Evolutionary conservation across 257 asterid genomes (phyloP).

Genomic region (Nicotiana obtusifolia): DNA sequence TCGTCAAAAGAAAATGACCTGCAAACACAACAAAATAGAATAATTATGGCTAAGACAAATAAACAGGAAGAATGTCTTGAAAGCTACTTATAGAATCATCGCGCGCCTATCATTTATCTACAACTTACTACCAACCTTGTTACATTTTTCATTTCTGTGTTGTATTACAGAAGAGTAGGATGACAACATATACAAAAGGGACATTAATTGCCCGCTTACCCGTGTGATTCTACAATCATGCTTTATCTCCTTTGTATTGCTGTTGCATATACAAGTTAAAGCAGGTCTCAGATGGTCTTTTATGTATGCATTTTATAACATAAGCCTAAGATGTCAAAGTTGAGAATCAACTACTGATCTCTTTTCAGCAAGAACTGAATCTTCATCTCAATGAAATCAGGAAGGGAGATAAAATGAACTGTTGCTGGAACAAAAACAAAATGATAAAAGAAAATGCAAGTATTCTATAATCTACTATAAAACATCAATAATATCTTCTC

Average conservation of each 20-base stretch:
- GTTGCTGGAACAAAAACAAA: neutral
- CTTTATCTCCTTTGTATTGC: neutral
- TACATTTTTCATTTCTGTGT: neutral
- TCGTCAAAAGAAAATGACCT: slow-evolving; percentile 89
- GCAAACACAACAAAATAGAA: slow-evolving; percentile 21
- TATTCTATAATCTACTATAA: neutral
- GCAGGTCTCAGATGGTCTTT: neutral
- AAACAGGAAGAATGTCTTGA: neutral
- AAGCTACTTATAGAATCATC: slow-evolving; percentile 2
- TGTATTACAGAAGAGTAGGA: neutral
- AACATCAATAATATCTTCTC: neutral
- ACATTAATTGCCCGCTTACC: neutral
- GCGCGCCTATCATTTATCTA: neutral
- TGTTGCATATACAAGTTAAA: neutral
- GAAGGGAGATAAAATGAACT: slow-evolving; percentile 2
- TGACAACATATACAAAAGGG: neutral
- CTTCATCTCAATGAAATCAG: neutral
- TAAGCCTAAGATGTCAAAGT: neutral
- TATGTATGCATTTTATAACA: neutral
- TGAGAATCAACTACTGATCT: neutral
- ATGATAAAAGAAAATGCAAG: neutral
- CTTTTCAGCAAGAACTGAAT: neutral
- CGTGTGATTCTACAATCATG: neutral
- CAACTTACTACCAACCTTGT: neutral
- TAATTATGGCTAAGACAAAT: neutral